Base-by-base conservation (phyloP, 1,284 basidiomycete species). In the Fomes fomentarius region DNA sequence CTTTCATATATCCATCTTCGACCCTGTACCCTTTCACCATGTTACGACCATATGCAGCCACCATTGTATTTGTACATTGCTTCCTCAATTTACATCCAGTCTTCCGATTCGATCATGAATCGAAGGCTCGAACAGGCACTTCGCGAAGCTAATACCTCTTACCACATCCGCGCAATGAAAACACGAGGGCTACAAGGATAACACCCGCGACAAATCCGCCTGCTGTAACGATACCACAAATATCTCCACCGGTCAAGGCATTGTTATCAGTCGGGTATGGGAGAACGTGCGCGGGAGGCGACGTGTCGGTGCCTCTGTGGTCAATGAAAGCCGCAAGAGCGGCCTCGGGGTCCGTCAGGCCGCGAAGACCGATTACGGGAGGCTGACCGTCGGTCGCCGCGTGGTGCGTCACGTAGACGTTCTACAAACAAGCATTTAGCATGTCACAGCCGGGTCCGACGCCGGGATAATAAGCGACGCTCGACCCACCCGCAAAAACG, bases 401-500 rank as follows among this genome's bases (percentile, higher is more conserved):
- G 47, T 78, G 75, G 57, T 84, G 80, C 30, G 76, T 73, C 39
- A 75, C 76, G 52, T 84, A 84, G 35, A 80, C 77, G 64, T 83
- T 85, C 83, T 82, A 53, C 11, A 26, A 37, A 52, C 21, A 47
- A 56, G 42, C 43, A 37, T 46, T 26, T 12, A 35, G 15, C 34
- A 50, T 14, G 53, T 58, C 39, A 58, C 47, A 25, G 34, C 15
- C n/a, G 31, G 45, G 48, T 30, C 28, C 43, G 43, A 22, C 19
- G 26, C 25, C 41, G 41, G 41, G 21, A 26, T 26, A 15, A 17
- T 25, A 30, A 31, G 19, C 11, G 50, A 45, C 11, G 52, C 38
- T 25, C 28, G 15, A 71, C 76, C 51, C 57, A 80, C 82, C 61
- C 83, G 75, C 51, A 85, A 71, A 60, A 83, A 85, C 17, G 76